A percentile compares a stretch with the other conserved stretches of the same genome.
These are phyloP conservation scores for Protomyces gravidus DNA, from an alignment of 1,139 yeast species.

Conservation along the genomic window DNA sequence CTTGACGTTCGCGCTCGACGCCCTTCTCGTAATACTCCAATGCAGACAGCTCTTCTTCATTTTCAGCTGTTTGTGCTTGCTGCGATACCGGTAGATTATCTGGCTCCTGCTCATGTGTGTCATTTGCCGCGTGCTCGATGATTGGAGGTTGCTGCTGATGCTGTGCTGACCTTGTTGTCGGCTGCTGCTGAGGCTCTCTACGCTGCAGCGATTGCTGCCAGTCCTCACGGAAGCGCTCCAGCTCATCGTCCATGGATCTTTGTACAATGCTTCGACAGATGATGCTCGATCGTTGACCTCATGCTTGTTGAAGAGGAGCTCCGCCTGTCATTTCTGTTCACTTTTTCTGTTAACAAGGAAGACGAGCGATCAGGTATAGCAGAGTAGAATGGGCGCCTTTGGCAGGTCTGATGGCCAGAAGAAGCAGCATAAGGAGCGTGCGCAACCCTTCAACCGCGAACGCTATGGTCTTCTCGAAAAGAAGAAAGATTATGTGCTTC, in stretches of 20 bases:
- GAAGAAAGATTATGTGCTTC: constrained; percentile 83
- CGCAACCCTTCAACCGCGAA: constrained; percentile 71
- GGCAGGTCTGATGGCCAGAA: constrained; percentile 26
- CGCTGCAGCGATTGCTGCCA: not conserved
- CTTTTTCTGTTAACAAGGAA: too few species aligned
- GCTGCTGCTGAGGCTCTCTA: too few species aligned
- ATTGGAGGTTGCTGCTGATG: too few species aligned
- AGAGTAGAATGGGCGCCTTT: constrained; percentile 17
- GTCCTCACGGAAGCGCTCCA: not conserved
- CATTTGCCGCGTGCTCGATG: too few species aligned
- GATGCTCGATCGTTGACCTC: too few species aligned
- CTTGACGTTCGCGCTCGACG: constrained; percentile 64
- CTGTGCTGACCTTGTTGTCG: too few species aligned
- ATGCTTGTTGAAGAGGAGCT: not conserved
- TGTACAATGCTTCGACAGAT: too few species aligned
- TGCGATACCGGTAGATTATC: too few species aligned
- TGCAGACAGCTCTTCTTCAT: constrained; percentile 48
- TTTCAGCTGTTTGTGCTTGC: not conserved
- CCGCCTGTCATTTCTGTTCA: too few species aligned
- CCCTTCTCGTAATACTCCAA: constrained; percentile 64
- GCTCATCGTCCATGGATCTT: not conserved
- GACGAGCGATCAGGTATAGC: not conserved
- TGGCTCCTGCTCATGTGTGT: too few species aligned
- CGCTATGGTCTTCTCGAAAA: constrained; percentile 82
- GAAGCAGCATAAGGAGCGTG: constrained; percentile 68